These are phyloP conservation scores for Tetrapyrgos nigripes DNA, from an alignment of 1,284 basidiomycete genomes.

Conservation along the genomic window DNA sequence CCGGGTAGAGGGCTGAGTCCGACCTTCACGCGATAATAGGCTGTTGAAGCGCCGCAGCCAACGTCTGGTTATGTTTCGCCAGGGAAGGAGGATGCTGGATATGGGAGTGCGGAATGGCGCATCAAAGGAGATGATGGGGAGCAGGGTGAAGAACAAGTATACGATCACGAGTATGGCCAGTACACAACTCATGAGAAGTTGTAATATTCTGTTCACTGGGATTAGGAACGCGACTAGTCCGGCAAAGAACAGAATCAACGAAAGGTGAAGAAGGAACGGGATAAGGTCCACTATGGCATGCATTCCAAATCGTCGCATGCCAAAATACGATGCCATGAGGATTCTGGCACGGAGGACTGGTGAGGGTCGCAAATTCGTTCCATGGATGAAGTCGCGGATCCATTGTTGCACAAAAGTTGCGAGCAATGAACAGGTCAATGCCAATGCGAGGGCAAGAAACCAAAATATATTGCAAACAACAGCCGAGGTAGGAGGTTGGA, in stretches of 20 bases:
- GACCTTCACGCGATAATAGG: not conserved
- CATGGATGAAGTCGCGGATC: not conserved
- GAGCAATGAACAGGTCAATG: not conserved
- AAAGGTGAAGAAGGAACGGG: slow-evolving; percentile 5
- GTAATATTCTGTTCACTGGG: not conserved
- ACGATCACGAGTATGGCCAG: not conserved
- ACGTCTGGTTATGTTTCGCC: not conserved
- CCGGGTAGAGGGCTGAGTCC: too few species aligned
- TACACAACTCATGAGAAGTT: not conserved
- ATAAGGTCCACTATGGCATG: not conserved
- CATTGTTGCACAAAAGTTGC: slow-evolving; percentile 2
- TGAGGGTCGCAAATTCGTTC: not conserved
- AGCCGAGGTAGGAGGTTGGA: not conserved
- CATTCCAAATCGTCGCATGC: not conserved
- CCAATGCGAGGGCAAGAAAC: not conserved
- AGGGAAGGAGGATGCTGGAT: not conserved
- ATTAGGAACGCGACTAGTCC: slow-evolving; percentile 1
- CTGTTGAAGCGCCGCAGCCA: not conserved
- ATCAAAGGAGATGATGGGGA: slow-evolving; percentile 1
- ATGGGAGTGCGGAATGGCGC: slow-evolving; percentile 10
- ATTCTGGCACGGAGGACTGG: not conserved
- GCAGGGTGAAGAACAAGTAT: slow-evolving; percentile 4
- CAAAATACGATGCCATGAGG: not conserved
- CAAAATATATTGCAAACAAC: slow-evolving; percentile 7
- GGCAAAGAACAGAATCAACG: slow-evolving; percentile 7